Conservation (phyloP, 805 yeast species). For the Dipodascopsis uninucleata region DNA sequence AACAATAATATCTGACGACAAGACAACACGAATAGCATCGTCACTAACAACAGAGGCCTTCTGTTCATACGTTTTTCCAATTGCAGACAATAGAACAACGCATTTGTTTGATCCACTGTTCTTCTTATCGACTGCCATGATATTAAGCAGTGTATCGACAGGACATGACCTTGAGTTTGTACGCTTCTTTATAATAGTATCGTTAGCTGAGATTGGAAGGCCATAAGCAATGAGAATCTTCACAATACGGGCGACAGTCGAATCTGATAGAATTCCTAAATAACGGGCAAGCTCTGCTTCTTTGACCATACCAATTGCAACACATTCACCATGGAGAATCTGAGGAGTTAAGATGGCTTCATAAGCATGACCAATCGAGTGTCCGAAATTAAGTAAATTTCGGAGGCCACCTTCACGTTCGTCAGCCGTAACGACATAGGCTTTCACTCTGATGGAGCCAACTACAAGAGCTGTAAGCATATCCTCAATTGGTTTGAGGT, state of each 20-base stretch:
- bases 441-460: conserved; percentile 86
- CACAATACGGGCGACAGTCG: conserved; percentile 85
- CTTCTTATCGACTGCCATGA: conserved; percentile 95
- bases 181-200: conserved; percentile 64
- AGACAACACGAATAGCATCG: conserved; percentile 71
- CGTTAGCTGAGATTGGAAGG: conserved; percentile 75
- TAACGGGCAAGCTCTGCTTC: conserved; percentile 96
- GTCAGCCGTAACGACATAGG: conserved; percentile 87
- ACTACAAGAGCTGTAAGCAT: conserved; percentile 74
- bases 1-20: conserved; percentile 78
- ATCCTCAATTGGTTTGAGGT: conserved; percentile 64
- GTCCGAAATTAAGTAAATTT: conserved; percentile 91
- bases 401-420: conserved; percentile 94
- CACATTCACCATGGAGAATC: conserved; percentile 97
- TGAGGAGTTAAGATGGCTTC: conserved; percentile 97
- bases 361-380: conserved; percentile 95
- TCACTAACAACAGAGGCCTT: conserved; percentile 82
- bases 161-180: conserved; percentile 69
- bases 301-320: conserved; percentile 89
- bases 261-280: conserved; percentile 82
- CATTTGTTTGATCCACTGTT: conserved; percentile 90
- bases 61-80: conserved; percentile 86
- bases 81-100: conserved; percentile 74
- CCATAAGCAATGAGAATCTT: conserved; percentile 83
- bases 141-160: conserved; percentile 66